A percentile compares a stretch with the other conserved stretches of the same genome.
Evolutionary conservation across 1,284 basidiomycete genomes (phyloP).

Genomic region (Ustilago hordei): DNA sequence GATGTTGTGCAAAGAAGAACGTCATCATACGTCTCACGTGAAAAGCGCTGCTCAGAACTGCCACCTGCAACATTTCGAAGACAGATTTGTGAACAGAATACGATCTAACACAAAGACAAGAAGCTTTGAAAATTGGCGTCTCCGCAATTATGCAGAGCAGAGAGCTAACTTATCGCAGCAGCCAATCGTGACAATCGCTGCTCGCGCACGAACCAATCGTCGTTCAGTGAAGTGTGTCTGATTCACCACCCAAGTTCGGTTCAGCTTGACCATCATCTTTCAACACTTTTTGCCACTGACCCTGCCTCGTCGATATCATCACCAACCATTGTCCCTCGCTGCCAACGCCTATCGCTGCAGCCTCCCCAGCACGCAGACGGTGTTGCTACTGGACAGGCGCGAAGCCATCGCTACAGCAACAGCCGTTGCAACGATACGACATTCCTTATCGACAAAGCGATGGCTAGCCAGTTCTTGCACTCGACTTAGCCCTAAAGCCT

Average conservation of each 20-base stretch:
- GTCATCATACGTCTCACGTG: conserved; percentile 6
- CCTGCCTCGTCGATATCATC: not conserved
- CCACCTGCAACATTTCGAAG: conserved; percentile 1
- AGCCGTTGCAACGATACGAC: too few species aligned
- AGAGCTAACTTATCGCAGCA: not conserved
- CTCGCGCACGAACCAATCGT: not conserved
- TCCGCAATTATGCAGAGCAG: conserved; percentile 1
- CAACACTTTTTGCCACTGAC: not conserved
- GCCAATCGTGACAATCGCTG: not conserved
- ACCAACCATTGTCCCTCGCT: not conserved
- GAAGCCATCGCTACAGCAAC: too few species aligned
- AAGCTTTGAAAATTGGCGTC: not conserved
- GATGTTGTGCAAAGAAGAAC: not conserved
- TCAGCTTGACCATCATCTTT: conserved; percentile 4
- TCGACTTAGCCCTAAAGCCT: too few species aligned
- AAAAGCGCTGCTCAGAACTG: not conserved
- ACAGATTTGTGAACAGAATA: not conserved
- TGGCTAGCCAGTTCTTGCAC: too few species aligned
- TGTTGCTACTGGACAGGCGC: too few species aligned
- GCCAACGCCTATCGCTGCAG: not conserved
- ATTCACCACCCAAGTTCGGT: conserved; percentile 1
- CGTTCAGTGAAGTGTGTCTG: not conserved
- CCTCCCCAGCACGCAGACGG: too few species aligned
- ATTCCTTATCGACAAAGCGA: too few species aligned
- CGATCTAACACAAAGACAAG: not conserved